A percentile compares a stretch with the other conserved stretches of the same genome.
These are phyloP conservation scores for Debaryomyces nepalensis DNA, from an alignment of 1,139 yeast genomes.

Conservation along the genomic window DNA sequence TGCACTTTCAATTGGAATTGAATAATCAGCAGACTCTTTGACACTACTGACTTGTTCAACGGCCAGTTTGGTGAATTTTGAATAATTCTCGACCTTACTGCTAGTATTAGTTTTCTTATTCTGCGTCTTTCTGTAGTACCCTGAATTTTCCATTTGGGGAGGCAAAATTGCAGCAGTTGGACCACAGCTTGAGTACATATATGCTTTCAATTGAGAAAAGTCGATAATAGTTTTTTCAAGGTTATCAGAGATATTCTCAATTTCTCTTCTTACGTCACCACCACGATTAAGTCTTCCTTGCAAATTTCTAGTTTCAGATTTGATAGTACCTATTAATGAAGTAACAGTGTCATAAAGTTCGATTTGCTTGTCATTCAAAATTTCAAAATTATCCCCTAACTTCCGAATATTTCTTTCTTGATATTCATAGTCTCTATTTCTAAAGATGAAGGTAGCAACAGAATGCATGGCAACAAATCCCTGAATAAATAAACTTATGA, in stretches of 20 bases:
- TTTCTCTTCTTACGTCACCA: constrained; percentile 23
- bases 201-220: constrained; percentile 19
- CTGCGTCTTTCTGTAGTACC: constrained; percentile 1
- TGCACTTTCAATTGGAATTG: not conserved
- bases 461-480: constrained; percentile 19
- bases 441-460: constrained; percentile 16
- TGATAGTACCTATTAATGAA: constrained; percentile 8
- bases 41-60: no score
- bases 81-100: not conserved
- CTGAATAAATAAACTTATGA: constrained; percentile 22
- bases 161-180: constrained; percentile 13
- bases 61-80: no score
- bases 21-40: no score
- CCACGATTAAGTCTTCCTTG: constrained; percentile 24
- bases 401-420: constrained; percentile 5
- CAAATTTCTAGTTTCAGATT: constrained; percentile 18
- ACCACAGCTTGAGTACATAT: constrained; percentile 16
- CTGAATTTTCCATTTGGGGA: constrained; percentile 5
- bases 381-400: constrained; percentile 11
- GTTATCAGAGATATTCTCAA: constrained; percentile 17
- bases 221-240: constrained; percentile 17
- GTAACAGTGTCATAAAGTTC: constrained; percentile 12
- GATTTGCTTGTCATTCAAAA: constrained; percentile 9
- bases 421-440: constrained; percentile 12
- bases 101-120: not conserved